Evolutionary conservation across 192 early-diverging fungal genomes (phyloP), one percentile per base, ranked within the genome.

Genomic region (Helicostylum pulchrum): DNA sequence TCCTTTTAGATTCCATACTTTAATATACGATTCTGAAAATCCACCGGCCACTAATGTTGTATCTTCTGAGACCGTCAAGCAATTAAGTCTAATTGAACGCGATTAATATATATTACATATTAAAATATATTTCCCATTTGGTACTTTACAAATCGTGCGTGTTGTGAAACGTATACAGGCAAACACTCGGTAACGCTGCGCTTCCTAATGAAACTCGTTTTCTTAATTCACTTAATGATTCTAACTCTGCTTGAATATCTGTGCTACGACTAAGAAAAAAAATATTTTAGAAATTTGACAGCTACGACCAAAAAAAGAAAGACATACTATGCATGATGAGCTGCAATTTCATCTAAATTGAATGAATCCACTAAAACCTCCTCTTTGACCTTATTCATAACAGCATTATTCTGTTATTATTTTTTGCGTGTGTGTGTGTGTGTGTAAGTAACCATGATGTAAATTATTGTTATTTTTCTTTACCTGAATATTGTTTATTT

Each of bases 101-200:
- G 26, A 10, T 17, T 11, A 17, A 26, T 23, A 20, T 52, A 52
- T 11, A 53, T 1, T 19, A 49, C 48, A 49, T 49, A 8, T 49
- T 26, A 26, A 26, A 26, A 26, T 26, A 2, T 26, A 26, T 26
- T 26, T 26, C 2, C 2, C 26, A 26, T 26, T 26, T 32, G 26
- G 15, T 58, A 44, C 36, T 31, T 44, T 72, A 80, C 78, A 65
- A 76, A 77, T 89, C 85, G 72, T 90, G 79, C 9, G 93, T 90
- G 71, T 99, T 99, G 74, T 96, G 94, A 69, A 98, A 90, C 12
- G 95, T 99, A 73, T 94, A 98, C 66, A 87, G 90, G 76, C 94
- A 95, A 43, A 98, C 85, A 23, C 93, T 95, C 14, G 95, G 93
- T 19, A 93, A 76, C 10, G 88, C 82, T 2, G 77, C 76, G 3